Conservation (phyloP, 1,284 basidiomycete genomes). For the Peniophora sp. region DNA sequence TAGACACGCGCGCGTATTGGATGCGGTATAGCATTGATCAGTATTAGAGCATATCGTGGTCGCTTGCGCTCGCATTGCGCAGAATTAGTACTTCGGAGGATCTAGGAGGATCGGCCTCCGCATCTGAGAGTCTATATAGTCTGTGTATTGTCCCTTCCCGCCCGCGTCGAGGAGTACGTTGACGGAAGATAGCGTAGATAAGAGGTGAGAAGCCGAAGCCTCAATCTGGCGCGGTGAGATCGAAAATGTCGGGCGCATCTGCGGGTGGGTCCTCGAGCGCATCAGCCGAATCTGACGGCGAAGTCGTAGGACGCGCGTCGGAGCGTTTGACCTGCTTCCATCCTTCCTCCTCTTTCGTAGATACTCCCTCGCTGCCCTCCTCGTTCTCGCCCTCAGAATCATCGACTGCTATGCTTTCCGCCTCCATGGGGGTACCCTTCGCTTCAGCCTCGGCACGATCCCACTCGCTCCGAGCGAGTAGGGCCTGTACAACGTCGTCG, state of each 20-base stretch:
- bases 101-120: too few species aligned
- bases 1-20: too few species aligned
- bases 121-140: too few species aligned
- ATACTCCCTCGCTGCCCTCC: slow-evolving; percentile 14
- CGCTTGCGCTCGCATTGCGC: too few species aligned
- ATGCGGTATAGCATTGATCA: too few species aligned
- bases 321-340: slow-evolving; percentile 15
- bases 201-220: slow-evolving; percentile 46
- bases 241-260: slow-evolving; percentile 43
- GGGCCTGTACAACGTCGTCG: slow-evolving; percentile 33
- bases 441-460: slow-evolving; percentile 23
- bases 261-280: slow-evolving; percentile 36
- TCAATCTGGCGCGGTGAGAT: slow-evolving; percentile 47
- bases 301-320: slow-evolving; percentile 13
- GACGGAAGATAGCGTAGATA: slow-evolving; percentile 39
- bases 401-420: slow-evolving; percentile 23
- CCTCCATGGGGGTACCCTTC: slow-evolving; percentile 19
- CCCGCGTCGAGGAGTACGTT: slow-evolving; percentile 39
- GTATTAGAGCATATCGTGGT: too few species aligned
- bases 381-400: slow-evolving; percentile 20
- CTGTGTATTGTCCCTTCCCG: too few species aligned
- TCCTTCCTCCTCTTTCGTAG: slow-evolving; percentile 9
- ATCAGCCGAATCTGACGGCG: slow-evolving; percentile 18
- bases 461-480: slow-evolving; percentile 32
- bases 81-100: too few species aligned